Base-by-base conservation (phyloP, 371 early-diverging fungal genomes). In the Mucor lusitanicus region DNA sequence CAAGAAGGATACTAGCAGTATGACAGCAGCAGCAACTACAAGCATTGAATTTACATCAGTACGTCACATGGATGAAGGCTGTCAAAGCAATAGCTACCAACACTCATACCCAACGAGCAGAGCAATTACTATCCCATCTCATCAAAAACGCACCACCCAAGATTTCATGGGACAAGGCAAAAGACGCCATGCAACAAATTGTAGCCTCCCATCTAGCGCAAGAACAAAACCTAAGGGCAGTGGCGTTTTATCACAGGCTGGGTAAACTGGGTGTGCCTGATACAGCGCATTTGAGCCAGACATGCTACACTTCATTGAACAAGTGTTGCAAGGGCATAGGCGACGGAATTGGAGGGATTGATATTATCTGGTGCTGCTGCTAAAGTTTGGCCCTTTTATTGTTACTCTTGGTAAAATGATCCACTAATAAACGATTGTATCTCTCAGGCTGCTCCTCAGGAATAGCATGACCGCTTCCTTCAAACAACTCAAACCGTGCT, bases 391-490 rank as follows among this genome's bases (percentile, higher is more conserved):
- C 55, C 12, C 17, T 32, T 46, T 30, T 59, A 35, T 59, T 59
- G 23, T 50, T 65, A n/a, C n/a, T n/a, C n/a, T n/a, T n/a, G n/a
- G 35, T 57, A 40, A 76, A 76, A 55, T 74, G 74, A 15, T 65
- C 71, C 42, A 67, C 53, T 50, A 74, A 61, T 33, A 72, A 65
- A n/a, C 56, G 44, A 50, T 83, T 83, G 50, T 83, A 83, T 27
- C 74, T 63, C 0, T 72, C 73, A 1, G 74, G 68, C 35, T 77
- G 77, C 59, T 83, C 81, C 37, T 75, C 79, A 0, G 77, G 78
- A 37, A 83, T 75, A 35, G 69, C 79, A 70, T 83, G 83, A 12
- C 83, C 83, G n/a, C n/a, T n/a, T 39, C 81, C 79, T 39, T 79
- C 67, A 60, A 83, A 83, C 12, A 80, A 42, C 39, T 75, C 76